Evolutionary conservation across 306 rosid species (phyloP).

Genomic region (Inga leiocalycina): DNA sequence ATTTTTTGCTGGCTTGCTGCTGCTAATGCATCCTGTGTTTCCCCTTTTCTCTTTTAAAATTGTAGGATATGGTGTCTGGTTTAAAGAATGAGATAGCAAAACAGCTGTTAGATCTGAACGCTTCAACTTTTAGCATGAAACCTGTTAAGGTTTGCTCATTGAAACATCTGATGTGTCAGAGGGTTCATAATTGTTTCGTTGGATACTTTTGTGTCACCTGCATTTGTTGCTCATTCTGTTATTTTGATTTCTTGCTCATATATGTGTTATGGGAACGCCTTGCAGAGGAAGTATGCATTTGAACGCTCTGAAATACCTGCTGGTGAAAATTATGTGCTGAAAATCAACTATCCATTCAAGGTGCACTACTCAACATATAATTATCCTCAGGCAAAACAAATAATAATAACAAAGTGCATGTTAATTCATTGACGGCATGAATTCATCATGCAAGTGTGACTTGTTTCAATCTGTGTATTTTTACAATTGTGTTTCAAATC

Average conservation of each 20-base stretch:
- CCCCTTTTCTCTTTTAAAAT: constrained; percentile 4
- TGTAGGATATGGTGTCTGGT: constrained; percentile 69
- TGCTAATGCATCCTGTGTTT: constrained; percentile 21
- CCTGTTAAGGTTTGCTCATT: constrained; percentile 81
- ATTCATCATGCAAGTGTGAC: constrained; percentile 12
- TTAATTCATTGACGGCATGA: not conserved
- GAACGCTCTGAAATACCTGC: constrained; percentile 77
- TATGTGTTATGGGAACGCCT: constrained; percentile 10
- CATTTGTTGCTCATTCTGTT: constrained; percentile 8
- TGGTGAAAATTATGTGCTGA: constrained; percentile 85
- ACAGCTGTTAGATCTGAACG: constrained; percentile 65
- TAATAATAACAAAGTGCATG: constrained; percentile 18
- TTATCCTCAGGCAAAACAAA: constrained; percentile 12
- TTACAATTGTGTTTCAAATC: constrained; percentile 12
- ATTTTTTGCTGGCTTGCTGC: constrained; percentile 14
- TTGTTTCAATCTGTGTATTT: not conserved
- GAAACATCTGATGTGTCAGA: constrained; percentile 15
- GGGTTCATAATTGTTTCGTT: constrained; percentile 15
- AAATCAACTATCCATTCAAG: constrained; percentile 90
- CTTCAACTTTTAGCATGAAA: constrained; percentile 74
- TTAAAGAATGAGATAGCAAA: constrained; percentile 73
- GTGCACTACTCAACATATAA: constrained; percentile 44
- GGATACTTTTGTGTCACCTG: constrained; percentile 17
- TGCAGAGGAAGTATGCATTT: constrained; percentile 92
- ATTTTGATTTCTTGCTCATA: constrained; percentile 29